Conservation (phyloP, 495 filamentous ascomycete genomes). For the Gamarada debralockiae region DNA sequence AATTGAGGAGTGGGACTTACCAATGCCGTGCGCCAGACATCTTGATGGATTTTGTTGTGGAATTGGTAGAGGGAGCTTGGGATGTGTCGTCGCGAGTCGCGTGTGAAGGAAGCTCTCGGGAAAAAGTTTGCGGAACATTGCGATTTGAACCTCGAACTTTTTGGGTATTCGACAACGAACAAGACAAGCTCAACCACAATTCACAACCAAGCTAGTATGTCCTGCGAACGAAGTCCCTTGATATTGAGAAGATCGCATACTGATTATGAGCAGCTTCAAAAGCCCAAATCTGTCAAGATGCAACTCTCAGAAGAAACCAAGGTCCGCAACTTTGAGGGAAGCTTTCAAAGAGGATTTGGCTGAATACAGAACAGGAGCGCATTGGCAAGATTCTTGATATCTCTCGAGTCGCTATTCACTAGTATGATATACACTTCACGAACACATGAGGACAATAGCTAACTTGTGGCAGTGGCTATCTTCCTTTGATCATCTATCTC, state of each 20-base stretch:
- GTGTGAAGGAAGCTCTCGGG: slow-evolving; percentile 5
- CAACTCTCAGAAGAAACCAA: slow-evolving; percentile 97
- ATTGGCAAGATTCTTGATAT: slow-evolving; percentile 93
- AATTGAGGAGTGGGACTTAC: slow-evolving; percentile 43
- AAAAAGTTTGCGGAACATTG: background rate
- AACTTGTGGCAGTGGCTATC: slow-evolving; percentile 68
- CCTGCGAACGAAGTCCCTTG: too few species aligned
- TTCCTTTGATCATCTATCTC: slow-evolving; percentile 95
- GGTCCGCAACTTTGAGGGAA: slow-evolving; percentile 43
- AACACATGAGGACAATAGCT: slow-evolving; percentile 84
- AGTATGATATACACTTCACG: slow-evolving; percentile 74
- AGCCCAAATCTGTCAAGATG: slow-evolving; percentile 52
- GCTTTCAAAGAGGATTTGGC: background rate
- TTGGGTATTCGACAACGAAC: background rate
- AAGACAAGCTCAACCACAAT: background rate
- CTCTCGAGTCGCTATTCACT: slow-evolving; percentile 93
- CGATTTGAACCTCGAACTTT: slow-evolving; percentile 5
- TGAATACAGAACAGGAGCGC: slow-evolving; percentile 67
- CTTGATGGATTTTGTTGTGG: slow-evolving; percentile 14
- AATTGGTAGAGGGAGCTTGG: slow-evolving; percentile 14
- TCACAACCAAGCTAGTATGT: slow-evolving; percentile 7
- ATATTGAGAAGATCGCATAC: too few species aligned
- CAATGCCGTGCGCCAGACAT: slow-evolving; percentile 82
- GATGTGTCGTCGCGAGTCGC: slow-evolving; percentile 13
- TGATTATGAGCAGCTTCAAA: slow-evolving; percentile 2